Evolutionary conservation across 106 monocot genomes (phyloP), one percentile per base, ranked within the genome.

Genomic region (Dendrobium nobile): DNA sequence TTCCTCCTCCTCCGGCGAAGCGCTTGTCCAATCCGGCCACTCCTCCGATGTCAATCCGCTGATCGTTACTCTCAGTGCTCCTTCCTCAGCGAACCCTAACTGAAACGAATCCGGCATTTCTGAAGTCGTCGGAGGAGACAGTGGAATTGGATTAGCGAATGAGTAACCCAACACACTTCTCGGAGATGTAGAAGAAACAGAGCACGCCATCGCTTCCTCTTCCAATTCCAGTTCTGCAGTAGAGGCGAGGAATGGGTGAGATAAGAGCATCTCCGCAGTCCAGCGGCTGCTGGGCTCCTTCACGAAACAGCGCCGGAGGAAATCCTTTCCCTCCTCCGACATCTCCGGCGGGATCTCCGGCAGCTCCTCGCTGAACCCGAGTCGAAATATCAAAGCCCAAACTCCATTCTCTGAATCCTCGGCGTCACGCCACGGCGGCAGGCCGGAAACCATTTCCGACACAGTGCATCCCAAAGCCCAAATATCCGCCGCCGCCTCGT

Each of bases 381-480:
- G 78, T 75, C 73, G 47, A 77, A 67, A 27, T 59, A 87, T 17
- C 78, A 85, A 15, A 0, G 56, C 54, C 78, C 61, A 83, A 9
- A 48, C 28, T 6, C 77, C 73, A 6, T 22, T 70, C 1, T 28
- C 64, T 1, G n/a, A 48, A 2, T 22, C 20, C 37, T 37, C 37
- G 3, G 37, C 37, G 5, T 22, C 3, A 56, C 47, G 19, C 91
- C 91, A 93, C 41, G 89, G 74, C 4, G 82, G 80, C 41, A 41
- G 73, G 4, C 89, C 93, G n/a, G 87, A 79, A 9, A 79, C 79
- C 91, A 91, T 91, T 85, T 93, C 89, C 22, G 79, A 31, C 74
- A 86, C 68, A n/a, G 79, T 82, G 86, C 89, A 91, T 18, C 91
- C 93, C 2, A 91, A 27, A 1, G 91, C 79, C 93, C 93, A 93